A percentile compares a stretch with the other conserved stretches of the same genome.
Conservation (phyloP, 805 yeast species). For the Wickerhamiella vanderwaltii region DNA sequence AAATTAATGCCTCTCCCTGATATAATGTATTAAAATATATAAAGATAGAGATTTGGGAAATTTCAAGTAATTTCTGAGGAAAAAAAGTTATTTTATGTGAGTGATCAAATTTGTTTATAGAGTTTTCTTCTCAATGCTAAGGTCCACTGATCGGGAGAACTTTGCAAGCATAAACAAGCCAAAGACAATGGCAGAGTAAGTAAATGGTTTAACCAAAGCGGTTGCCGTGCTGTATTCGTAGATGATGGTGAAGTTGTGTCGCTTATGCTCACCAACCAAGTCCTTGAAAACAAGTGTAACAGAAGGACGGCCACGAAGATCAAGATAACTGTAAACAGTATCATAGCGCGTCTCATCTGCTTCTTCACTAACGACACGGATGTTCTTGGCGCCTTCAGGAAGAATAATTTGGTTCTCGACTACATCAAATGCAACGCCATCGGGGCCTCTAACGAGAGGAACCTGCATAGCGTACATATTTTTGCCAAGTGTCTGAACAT, state of each 20-base stretch:
- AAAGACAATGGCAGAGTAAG: conserved; percentile 36
- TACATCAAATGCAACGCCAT: conserved; percentile 53
- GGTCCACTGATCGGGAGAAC: conserved; percentile 1
- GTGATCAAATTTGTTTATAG: not conserved
- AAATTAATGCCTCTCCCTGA: too few species aligned
- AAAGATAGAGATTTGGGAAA: too few species aligned
- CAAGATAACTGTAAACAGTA: conserved; percentile 40
- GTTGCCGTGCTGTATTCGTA: conserved; percentile 47
- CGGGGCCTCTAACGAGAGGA: conserved; percentile 63
- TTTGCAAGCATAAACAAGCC: conserved; percentile 37
- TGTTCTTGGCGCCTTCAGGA: conserved; percentile 73
- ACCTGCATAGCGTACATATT: conserved; percentile 49
- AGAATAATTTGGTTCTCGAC: conserved; percentile 52
- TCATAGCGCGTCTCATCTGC: conserved; percentile 21
- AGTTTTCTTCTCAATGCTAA: not conserved
- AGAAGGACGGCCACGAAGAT: conserved; percentile 67
- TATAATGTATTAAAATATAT: too few species aligned
- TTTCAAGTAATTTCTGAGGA: too few species aligned
- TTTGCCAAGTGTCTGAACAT: conserved; percentile 35
- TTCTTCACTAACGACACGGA: conserved; percentile 46
- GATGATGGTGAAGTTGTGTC: conserved; percentile 43
- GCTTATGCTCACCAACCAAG: conserved; percentile 55
- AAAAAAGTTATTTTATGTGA: not conserved
- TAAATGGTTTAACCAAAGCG: conserved; percentile 50
- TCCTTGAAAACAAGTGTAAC: conserved; percentile 47